A percentile compares a stretch with the other conserved stretches of the same genome.
phyloP scores from a whole-genome alignment of 2,329 filamentous ascomycete species.

The Sporothrix brunneoviolacea region DNA sequence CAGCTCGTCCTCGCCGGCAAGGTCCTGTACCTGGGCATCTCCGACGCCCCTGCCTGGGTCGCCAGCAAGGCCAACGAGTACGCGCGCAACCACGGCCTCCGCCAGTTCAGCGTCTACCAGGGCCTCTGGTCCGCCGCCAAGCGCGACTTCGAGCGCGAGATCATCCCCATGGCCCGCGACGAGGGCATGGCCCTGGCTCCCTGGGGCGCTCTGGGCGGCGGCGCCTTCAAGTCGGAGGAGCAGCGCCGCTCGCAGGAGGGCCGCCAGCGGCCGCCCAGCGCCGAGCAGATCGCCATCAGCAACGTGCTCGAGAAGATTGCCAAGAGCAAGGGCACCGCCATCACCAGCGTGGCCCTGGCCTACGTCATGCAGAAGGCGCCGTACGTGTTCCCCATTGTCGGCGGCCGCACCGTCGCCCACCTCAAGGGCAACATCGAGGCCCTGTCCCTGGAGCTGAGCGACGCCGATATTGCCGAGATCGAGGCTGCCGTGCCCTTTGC shows the following conservation, averaged over 20 bases:
- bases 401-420: slow-evolving; percentile 63
- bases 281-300: slow-evolving; percentile 47
- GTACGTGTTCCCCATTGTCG: slow-evolving; percentile 67
- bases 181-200: slow-evolving; percentile 52
- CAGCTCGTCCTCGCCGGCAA: slow-evolving; percentile 44
- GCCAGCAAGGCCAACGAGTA: slow-evolving; percentile 48
- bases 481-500: slow-evolving; percentile 57
- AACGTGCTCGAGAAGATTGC: slow-evolving; percentile 44
- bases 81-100: slow-evolving; percentile 52
- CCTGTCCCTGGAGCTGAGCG: slow-evolving; percentile 50
- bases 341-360: slow-evolving; percentile 54
- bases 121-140: slow-evolving; percentile 54
- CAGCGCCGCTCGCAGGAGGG: slow-evolving; percentile 27
- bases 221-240: slow-evolving; percentile 28
- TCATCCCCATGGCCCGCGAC: slow-evolving; percentile 56
- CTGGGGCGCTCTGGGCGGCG: slow-evolving; percentile 45
- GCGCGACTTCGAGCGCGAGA: slow-evolving; percentile 65
- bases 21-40: slow-evolving; percentile 53
- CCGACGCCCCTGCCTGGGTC: slow-evolving; percentile 52
- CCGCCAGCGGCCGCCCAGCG: slow-evolving; percentile 34
- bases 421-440: slow-evolving; percentile 64
- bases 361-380: slow-evolving; percentile 68
- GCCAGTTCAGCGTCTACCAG: slow-evolving; percentile 58
- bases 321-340: slow-evolving; percentile 33
- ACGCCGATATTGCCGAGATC: slow-evolving; percentile 59